Base-by-base conservation (phyloP, 495 filamentous ascomycete species). In the Daldinia bambusicola region DNA sequence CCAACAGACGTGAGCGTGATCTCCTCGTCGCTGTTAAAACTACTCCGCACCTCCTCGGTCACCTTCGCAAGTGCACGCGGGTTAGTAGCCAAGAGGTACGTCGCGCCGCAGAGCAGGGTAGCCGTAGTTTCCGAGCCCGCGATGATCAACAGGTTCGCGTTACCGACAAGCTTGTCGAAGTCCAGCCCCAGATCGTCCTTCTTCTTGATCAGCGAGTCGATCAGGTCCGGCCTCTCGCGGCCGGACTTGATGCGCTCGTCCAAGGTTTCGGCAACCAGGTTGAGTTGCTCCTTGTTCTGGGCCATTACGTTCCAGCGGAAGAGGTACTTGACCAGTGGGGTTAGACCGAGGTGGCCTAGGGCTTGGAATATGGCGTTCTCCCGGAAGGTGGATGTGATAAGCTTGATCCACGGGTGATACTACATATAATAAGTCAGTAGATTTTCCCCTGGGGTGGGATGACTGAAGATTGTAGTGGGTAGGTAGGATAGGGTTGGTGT, bases 121-220 rank as follows among this genome's bases (percentile, higher is more conserved):
- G 87, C 84, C 0, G 84, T 84, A 1, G 87, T 87, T 62, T 89
- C 87, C 0, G 80, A 82, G 0, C 85, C 84, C 12, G 77, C 84
- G 8, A 83, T 72, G n/a, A 84, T 79, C 9, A 74, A 55, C 2
- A 63, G 61, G 22, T 65, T 59, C 10, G 72, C 62, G 12, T 66
- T 76, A 9, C 77, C 52, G 8, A 72, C 37, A 2, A 64, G 50
- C 36, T 69, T 22, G 34, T 6, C 37, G 12, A 77, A 18, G 4
- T 45, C 69, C 63, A 77, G 30, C n/a, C 76, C 70, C 61, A 75
- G 37, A 30, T 79, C 76, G 7, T 81, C 71, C 55, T 78, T 78
- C 60, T 80, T 80, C 30, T 70, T 76, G 18, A 83, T 55, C 20
- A 83, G 60, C 0, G 79, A 77, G 5, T 82, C 76, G 36, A 81